phyloP scores from a whole-genome alignment of 306 rosid species.

The Purshia tridentata region DNA sequence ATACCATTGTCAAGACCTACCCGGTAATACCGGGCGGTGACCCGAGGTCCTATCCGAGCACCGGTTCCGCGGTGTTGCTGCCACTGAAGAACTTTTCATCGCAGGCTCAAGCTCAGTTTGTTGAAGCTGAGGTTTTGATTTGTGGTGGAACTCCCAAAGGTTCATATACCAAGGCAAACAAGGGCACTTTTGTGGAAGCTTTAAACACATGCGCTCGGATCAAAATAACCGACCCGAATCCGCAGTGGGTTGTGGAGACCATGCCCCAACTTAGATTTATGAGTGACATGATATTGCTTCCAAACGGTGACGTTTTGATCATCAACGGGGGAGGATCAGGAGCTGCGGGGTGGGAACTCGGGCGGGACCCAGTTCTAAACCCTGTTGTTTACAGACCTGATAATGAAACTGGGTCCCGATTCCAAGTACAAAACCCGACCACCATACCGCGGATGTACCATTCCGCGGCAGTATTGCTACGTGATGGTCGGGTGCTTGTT shows the following conservation, averaged over 20 bases:
- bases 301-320: conserved; percentile 58
- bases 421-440: conserved; percentile 37
- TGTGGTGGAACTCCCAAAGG: conserved; percentile 75
- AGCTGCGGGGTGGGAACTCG: conserved; percentile 56
- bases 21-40: conserved; percentile 58
- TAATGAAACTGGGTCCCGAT: conserved; percentile 31
- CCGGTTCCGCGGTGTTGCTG: conserved; percentile 62
- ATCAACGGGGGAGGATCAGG: conserved; percentile 50
- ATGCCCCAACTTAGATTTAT: conserved; percentile 57
- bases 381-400: conserved; percentile 44
- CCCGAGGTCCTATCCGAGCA: conserved; percentile 61
- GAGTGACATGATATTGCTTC: conserved; percentile 59
- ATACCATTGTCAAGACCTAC: conserved; percentile 38
- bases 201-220: conserved; percentile 49
- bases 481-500: conserved; percentile 63
- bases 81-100: conserved; percentile 36
- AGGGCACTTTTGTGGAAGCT: conserved; percentile 26
- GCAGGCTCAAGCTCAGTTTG: neutral
- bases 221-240: conserved; percentile 53
- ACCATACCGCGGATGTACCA: conserved; percentile 55
- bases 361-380: conserved; percentile 35
- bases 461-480: conserved; percentile 52
- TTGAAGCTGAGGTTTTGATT: conserved; percentile 55
- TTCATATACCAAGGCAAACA: neutral
- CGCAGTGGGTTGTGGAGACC: conserved; percentile 52